These are phyloP conservation scores for Chrysoporthe cubensis DNA, from an alignment of 2,329 filamentous ascomycete species.

Conservation along the genomic window DNA sequence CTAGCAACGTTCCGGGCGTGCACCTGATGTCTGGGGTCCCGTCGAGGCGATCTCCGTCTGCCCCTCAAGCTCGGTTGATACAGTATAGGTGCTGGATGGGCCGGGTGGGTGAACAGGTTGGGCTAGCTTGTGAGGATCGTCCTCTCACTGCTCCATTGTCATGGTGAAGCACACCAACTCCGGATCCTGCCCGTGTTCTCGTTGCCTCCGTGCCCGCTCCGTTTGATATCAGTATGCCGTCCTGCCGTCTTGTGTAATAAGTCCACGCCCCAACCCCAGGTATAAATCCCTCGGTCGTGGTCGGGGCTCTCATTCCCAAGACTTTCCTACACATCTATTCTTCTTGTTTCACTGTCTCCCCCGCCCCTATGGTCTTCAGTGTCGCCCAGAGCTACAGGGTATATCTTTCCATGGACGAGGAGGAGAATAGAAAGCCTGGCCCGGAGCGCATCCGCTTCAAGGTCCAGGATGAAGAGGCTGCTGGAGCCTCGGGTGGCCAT, in stretches of 20 bases:
- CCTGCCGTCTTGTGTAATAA: not conserved
- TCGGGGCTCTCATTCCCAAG: not conserved
- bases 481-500: not conserved
- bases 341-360: not conserved
- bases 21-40: not conserved
- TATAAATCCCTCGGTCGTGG: constrained; percentile 20
- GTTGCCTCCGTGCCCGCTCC: constrained; percentile 13
- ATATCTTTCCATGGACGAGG: constrained; percentile 23
- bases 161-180: not conserved
- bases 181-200: not conserved
- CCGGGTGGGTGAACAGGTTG: not conserved
- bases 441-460: constrained; percentile 26
- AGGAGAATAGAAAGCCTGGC: constrained; percentile 1
- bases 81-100: not conserved
- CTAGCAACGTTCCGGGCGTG: not conserved
- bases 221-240: not conserved
- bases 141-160: not conserved
- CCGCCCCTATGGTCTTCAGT: constrained; percentile 8
- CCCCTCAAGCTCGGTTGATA: not conserved
- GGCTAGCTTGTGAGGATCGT: constrained; percentile 6
- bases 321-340: not conserved
- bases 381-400: constrained; percentile 21
- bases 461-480: constrained; percentile 18
- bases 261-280: not conserved
- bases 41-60: not conserved